Base-by-base conservation (phyloP, 2,329 filamentous ascomycete species). In the Podosphaera fusca region DNA sequence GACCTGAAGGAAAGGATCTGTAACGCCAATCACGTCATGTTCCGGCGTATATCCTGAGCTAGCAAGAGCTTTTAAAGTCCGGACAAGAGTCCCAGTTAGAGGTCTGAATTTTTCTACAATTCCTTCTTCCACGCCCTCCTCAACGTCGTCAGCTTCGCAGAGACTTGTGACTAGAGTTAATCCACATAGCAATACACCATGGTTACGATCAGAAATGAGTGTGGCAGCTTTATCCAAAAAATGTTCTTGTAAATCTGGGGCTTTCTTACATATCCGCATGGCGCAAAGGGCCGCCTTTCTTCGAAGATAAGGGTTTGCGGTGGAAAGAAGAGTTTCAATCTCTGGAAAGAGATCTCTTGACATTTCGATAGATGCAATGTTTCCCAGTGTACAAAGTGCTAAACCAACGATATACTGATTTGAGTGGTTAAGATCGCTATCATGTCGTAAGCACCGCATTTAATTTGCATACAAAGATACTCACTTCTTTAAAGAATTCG, bases 351-450 rank as follows among this genome's bases (percentile, higher is more conserved):
- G 75, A 71, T 98, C 92, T 74, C 92, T 79, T 21, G 92, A 94
- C 92, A 98, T 98, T 70, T 98, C 92, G 66, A 96, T 77, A 0
- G 90, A 95, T 59, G 94, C 90, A 64, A 98, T 98, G 69, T 98
- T 98, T 63, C 90, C 92, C 29, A 98, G 79, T 0, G 94, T 95
- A 69, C 90, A 95, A 36, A 98, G 81, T 59, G 92, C 92, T 55
- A 98, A 82, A 31, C 94, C 92, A 63, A 96, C 92, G 60, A 98
- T 87, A 70, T 98, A 98, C 71, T 98, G 92, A 69, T 98, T 98
- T 57, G 87, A 89, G 72, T 98, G 92, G 65, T 89, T 87, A 58
- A 98, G 77, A 67, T 96, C 92, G 76, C 90, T 95, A 64, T 4
- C 10, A 14, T 14, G 21, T 12, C 31, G 55, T 56, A 12, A 56